phyloP scores from a whole-genome alignment of 331 rosid species.

The Telfairia occidentalis region DNA sequence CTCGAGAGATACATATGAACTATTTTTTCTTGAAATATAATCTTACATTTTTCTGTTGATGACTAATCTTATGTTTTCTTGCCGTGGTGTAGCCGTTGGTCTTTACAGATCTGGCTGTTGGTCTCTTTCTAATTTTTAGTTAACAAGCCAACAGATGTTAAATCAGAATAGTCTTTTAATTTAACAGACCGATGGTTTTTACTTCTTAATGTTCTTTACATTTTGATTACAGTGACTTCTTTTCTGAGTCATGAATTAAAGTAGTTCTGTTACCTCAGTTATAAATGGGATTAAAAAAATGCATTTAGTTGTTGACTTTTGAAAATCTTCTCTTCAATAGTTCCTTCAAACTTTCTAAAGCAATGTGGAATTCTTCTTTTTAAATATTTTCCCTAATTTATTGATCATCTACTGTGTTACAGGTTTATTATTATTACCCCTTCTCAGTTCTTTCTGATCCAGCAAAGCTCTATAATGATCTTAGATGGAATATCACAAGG shows the following conservation, averaged over 20 bases:
- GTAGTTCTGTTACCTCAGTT: neutral
- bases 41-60: neutral
- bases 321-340: too few relatives aligned
- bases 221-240: neutral
- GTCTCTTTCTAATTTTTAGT: neutral
- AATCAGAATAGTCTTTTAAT: neutral
- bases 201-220: slow-evolving; percentile 1
- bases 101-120: neutral
- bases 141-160: neutral
- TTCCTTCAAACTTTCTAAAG: neutral
- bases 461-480: slow-evolving; percentile 93
- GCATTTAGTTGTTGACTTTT: neutral
- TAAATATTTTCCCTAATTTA: neutral
- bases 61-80: neutral
- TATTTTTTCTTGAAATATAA: neutral
- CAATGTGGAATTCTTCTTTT: neutral
- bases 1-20: neutral
- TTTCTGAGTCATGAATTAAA: neutral
- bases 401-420: slow-evolving; percentile 19
- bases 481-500: slow-evolving; percentile 94
- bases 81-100: neutral
- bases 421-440: slow-evolving; percentile 90
- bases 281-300: neutral
- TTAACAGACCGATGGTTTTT: neutral
- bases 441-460: slow-evolving; percentile 92